Conservation (phyloP, 306 rosid genomes). For the Cucumis sativus region Cucumber_9930_V3 NC_026659.2:30827501-30828000, state of each 20-base stretch:
- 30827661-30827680: slow-evolving; percentile 16
- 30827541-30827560: background rate
- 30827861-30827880: slow-evolving; percentile 59
- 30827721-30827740: slow-evolving; percentile 56
- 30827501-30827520: background rate
- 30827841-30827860: slow-evolving; percentile 71
- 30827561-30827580: background rate
- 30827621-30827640: background rate
- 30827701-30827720: slow-evolving; percentile 69
- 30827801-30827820: slow-evolving; percentile 93
- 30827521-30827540: background rate
- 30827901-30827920: slow-evolving; percentile 91
- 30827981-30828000: too few relatives aligned
- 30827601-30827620: background rate
- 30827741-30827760: slow-evolving; percentile 92
- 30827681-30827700: slow-evolving; percentile 78
- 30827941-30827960: background rate
- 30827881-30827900: slow-evolving; percentile 87
- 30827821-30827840: slow-evolving; percentile 55
- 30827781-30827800: slow-evolving; percentile 62
- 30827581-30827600: background rate
- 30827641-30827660: background rate
- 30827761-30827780: slow-evolving; percentile 81
- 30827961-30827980: too few relatives aligned
- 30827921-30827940: slow-evolving; percentile 15